Conservation (phyloP, 192 early-diverging fungal species). For the Pecoramyces ruminantium region DNA sequence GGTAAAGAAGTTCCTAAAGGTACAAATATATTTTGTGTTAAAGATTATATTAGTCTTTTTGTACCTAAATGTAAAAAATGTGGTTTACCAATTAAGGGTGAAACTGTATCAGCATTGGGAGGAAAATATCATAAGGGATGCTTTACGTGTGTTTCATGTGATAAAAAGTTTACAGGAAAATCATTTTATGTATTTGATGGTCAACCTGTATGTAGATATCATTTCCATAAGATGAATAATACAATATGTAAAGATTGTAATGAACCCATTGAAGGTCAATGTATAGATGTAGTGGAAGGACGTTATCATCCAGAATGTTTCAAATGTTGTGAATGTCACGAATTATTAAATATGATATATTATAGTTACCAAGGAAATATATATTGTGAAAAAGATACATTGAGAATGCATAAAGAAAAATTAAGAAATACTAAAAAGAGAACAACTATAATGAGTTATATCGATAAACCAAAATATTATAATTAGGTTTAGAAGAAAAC, state of each 20-base stretch:
- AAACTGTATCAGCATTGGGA: not conserved
- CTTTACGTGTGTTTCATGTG: not conserved
- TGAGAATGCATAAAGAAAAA: not conserved
- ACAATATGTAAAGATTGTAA: not conserved
- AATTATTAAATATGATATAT: not conserved
- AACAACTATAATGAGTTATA: not conserved
- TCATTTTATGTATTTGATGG: not conserved
- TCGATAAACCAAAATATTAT: not conserved
- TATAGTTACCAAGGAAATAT: not conserved
- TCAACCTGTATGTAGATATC: not conserved
- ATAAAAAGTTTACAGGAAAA: not conserved
- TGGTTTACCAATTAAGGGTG: not conserved
- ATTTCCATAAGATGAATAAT: not conserved
- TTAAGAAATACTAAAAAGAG: not conserved
- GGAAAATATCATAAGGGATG: not conserved
- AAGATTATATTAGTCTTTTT: not conserved
- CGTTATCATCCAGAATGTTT: not conserved
- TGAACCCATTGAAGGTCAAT: not conserved
- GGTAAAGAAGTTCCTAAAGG: not conserved
- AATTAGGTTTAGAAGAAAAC: not conserved
- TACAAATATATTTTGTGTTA: not conserved
- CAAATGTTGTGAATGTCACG: not conserved
- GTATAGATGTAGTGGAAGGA: not conserved
- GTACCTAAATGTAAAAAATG: not conserved
- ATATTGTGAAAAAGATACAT: not conserved